Conservation (phyloP, 2,329 filamentous ascomycete genomes). For the Chaetoscypha palmicola region DNA sequence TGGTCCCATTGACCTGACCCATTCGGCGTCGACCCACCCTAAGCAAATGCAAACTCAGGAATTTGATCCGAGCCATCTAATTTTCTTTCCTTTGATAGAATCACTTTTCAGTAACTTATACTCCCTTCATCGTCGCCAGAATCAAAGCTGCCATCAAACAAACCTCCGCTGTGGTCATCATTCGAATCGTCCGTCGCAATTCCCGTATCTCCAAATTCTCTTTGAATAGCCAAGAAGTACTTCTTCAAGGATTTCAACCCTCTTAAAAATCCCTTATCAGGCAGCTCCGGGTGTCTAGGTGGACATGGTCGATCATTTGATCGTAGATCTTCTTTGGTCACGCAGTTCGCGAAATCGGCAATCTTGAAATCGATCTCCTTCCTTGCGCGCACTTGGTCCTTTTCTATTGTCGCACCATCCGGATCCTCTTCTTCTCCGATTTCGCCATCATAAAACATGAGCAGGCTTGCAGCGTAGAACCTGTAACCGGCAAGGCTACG, state of each 20-base stretch:
- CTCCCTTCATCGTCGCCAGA: conserved; percentile 22
- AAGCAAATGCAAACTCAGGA: no score
- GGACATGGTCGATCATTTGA: conserved; percentile 60
- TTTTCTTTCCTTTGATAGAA: neutral
- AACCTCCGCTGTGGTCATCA: conserved; percentile 4
- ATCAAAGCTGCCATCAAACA: conserved; percentile 7
- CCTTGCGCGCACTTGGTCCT: conserved; percentile 33
- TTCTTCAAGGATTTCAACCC: conserved; percentile 70
- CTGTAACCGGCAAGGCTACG: conserved; percentile 74
- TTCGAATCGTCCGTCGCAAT: conserved; percentile 11
- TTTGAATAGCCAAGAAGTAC: conserved; percentile 84
- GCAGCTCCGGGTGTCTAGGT: conserved; percentile 69
- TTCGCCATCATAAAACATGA: conserved; percentile 95
- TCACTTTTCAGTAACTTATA: conserved; percentile 23
- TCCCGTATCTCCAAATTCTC: conserved; percentile 52
- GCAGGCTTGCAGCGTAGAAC: conserved; percentile 88
- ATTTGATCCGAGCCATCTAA: neutral
- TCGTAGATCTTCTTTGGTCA: conserved; percentile 73
- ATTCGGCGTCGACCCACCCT: neutral
- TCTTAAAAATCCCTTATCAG: conserved; percentile 84
- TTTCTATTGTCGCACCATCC: conserved; percentile 33
- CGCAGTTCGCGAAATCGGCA: conserved; percentile 96
- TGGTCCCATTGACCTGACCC: neutral
- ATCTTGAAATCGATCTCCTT: conserved; percentile 86
- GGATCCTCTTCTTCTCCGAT: conserved; percentile 45